These are phyloP conservation scores for Hymenoscyphus salicellus DNA, from an alignment of 2,329 filamentous ascomycete genomes.

Conservation along the genomic window DNA sequence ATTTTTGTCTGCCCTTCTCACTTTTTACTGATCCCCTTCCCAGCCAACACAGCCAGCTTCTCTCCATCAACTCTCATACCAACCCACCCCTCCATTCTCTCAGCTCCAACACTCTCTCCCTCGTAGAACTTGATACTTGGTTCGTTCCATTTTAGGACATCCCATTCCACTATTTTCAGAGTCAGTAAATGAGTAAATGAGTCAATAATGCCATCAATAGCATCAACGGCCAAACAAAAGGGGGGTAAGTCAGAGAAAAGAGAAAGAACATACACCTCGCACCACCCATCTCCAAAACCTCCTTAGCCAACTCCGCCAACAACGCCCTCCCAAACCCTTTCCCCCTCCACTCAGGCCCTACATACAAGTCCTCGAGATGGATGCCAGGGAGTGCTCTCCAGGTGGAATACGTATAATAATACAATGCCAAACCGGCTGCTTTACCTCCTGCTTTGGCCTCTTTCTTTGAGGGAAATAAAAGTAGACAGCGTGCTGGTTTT, in stretches of 20 bases:
- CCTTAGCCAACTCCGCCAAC: conserved; percentile 72
- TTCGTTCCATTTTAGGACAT: conserved; percentile 89
- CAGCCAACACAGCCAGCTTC: conserved; percentile 56
- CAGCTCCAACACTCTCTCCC: conserved; percentile 57
- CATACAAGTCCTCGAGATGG: conserved; percentile 92
- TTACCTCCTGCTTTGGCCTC: conserved; percentile 33
- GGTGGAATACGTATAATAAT: conserved; percentile 94
- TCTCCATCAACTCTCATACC: conserved; percentile 72
- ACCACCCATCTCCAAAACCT: conserved; percentile 70
- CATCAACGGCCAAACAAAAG: too few species aligned
- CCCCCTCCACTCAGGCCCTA: conserved; percentile 66
- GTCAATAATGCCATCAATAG: not conserved
- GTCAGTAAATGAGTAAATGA: too few species aligned
- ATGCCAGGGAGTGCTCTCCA: conserved; percentile 87
- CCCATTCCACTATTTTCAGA: conserved; percentile 75
- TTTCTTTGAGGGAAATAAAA: not conserved
- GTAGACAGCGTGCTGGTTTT: conserved; percentile 62
- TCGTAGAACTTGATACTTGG: conserved; percentile 86
- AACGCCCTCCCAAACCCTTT: conserved; percentile 77
- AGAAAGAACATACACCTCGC: conserved; percentile 45
- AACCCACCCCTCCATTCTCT: conserved; percentile 67
- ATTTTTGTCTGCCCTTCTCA: conserved; percentile 1
- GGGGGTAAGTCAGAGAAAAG: too few species aligned
- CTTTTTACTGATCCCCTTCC: conserved; percentile 15
- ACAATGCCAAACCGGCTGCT: conserved; percentile 75